Percentiles rank a stretch among this genome's conserved stretches.
Evolutionary conservation across 2,329 filamentous ascomycete species (phyloP).

Genomic region (Aspergillus texensis): DNA sequence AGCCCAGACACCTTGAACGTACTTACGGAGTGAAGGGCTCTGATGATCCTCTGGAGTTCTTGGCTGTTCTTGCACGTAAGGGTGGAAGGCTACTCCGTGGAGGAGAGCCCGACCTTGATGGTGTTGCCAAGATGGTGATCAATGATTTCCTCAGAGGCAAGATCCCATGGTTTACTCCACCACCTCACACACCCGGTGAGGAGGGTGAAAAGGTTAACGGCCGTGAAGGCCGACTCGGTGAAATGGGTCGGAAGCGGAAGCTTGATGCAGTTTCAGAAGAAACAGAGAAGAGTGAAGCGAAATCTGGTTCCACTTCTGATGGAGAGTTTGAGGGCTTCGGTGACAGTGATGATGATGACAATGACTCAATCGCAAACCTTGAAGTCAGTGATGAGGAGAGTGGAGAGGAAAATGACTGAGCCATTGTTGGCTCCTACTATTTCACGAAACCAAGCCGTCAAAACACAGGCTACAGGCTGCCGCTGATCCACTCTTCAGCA

Average conservation of each 20-base stretch:
- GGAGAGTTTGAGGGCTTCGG: constrained; percentile 41
- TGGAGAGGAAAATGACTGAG: constrained; percentile 47
- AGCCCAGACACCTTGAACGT: constrained; percentile 83
- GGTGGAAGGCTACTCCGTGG: constrained; percentile 83
- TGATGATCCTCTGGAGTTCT: constrained; percentile 75
- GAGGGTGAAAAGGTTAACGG: constrained; percentile 62
- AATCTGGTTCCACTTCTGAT: constrained; percentile 38
- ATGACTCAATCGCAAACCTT: constrained; percentile 46
- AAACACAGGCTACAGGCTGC: not conserved
- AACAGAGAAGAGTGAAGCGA: constrained; percentile 34
- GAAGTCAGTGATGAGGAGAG: constrained; percentile 47
- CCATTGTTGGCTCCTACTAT: not conserved
- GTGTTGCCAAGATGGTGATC: constrained; percentile 93
- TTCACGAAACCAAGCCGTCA: not conserved
- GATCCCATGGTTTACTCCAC: constrained; percentile 92
- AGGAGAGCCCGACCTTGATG: constrained; percentile 92
- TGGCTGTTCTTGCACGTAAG: constrained; percentile 85
- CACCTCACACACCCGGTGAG: constrained; percentile 62
- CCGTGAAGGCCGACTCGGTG: constrained; percentile 76
- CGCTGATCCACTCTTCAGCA: not conserved
- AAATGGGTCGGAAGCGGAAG: constrained; percentile 80
- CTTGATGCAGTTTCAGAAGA: constrained; percentile 55
- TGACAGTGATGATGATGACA: constrained; percentile 42
- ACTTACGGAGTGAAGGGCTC: constrained; percentile 88
- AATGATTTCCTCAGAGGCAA: constrained; percentile 96